phyloP scores from a whole-genome alignment of 23 red algal genomes.

The Gracilaria gracilis region DNA sequence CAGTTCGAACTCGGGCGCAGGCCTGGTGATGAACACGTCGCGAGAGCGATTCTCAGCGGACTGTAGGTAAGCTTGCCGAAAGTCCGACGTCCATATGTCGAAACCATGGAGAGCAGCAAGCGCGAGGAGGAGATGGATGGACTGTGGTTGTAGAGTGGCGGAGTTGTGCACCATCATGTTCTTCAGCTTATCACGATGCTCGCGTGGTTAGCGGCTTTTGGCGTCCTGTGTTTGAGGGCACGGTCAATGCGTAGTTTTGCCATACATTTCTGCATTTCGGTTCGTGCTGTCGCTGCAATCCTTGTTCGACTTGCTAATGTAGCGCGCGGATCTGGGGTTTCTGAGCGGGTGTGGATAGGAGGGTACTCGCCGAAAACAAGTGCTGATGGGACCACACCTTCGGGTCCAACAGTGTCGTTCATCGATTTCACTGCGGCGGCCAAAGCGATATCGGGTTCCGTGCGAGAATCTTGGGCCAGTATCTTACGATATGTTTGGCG shows the following conservation, averaged over 20 bases:
- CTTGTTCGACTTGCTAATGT: conserved; percentile 5
- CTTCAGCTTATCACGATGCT: neutral
- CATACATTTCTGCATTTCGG: neutral
- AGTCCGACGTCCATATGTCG: conserved; percentile 24
- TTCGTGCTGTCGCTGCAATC: neutral
- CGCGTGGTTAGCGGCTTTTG: neutral
- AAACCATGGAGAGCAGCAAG: conserved; percentile 24
- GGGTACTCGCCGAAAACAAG: conserved; percentile 38
- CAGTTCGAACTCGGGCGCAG: conserved; percentile 36
- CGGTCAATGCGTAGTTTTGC: conserved; percentile 6
- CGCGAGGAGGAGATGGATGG: conserved; percentile 9
- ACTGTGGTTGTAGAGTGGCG: conserved; percentile 48
- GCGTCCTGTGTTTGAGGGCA: neutral
- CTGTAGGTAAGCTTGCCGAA: conserved; percentile 42
- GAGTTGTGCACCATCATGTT: conserved; percentile 35
- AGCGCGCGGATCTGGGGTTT: neutral
- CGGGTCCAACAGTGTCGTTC: conserved; percentile 39
- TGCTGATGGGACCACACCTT: conserved; percentile 18
- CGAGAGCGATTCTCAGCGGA: conserved; percentile 15
- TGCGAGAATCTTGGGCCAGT: no score
- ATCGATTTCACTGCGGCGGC: conserved; percentile 22
- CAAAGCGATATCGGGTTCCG: neutral
- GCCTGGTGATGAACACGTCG: conserved; percentile 40
- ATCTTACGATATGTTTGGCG: no score
- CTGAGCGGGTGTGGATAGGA: neutral